A percentile compares a stretch with the other conserved stretches of the same genome.
Conservation (phyloP, 1,139 yeast species). For the Suhomyces guaymorum region DNA sequence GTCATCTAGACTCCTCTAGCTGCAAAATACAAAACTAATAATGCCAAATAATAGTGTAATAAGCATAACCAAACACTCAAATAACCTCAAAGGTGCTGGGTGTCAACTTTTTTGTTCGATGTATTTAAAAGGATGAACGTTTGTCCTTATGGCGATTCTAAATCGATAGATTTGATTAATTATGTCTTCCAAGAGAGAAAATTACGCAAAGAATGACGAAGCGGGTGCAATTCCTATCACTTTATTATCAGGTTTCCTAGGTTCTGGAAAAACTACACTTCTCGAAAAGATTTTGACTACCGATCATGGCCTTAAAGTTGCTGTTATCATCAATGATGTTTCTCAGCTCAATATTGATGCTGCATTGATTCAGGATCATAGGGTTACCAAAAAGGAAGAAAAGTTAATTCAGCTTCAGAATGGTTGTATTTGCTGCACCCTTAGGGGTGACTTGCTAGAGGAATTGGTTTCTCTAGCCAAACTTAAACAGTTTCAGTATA, state of each 20-base stretch:
- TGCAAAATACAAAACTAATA: too few species aligned
- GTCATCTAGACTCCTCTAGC: too few species aligned
- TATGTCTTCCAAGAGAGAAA: too few species aligned
- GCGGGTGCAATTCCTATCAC: constrained; percentile 48
- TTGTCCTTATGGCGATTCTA: too few species aligned
- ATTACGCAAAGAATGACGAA: too few species aligned
- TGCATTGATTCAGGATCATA: constrained; percentile 37
- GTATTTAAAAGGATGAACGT: too few species aligned
- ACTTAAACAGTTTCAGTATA: constrained; percentile 37
- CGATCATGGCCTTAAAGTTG: constrained; percentile 41
- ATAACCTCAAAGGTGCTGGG: too few species aligned
- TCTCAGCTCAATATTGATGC: constrained; percentile 45
- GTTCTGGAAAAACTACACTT: constrained; percentile 48
- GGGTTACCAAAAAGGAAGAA: constrained; percentile 41
- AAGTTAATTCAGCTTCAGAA: constrained; percentile 46
- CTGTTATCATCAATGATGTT: constrained; percentile 48
- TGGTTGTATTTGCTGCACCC: constrained; percentile 51
- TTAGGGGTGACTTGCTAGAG: constrained; percentile 46
- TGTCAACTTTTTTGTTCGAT: too few species aligned
- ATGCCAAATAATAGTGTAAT: too few species aligned
- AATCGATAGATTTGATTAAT: too few species aligned
- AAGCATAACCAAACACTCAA: too few species aligned
- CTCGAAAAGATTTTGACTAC: constrained; percentile 41
- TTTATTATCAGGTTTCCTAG: constrained; percentile 45
- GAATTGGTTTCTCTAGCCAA: constrained; percentile 39